Conservation (phyloP, 2,329 filamentous ascomycete species). For the Cladosporium sphaerospermum region DNA sequence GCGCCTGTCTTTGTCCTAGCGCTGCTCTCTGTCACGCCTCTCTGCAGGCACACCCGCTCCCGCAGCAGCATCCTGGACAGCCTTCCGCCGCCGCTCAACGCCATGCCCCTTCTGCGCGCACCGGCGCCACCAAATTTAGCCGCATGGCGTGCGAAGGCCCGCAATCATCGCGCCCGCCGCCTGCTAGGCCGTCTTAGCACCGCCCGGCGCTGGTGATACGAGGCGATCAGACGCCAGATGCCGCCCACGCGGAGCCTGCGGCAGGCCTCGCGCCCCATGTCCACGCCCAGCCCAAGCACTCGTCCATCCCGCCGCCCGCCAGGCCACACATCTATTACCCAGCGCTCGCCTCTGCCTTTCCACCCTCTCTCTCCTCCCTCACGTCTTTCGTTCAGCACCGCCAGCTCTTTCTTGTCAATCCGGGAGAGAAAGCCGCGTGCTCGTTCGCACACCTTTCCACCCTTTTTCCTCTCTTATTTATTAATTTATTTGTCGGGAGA, state of each 20-base stretch:
- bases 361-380: conserved; percentile 4
- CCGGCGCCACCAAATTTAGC: conserved; percentile 4
- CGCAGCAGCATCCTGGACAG: not conserved
- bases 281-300: too few relatives aligned
- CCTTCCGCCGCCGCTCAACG: too few relatives aligned
- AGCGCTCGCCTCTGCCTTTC: conserved; percentile 1
- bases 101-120: not conserved
- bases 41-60: not conserved
- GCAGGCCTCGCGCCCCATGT: not conserved
- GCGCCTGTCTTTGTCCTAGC: not conserved
- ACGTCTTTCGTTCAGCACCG: conserved; percentile 8
- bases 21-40: not conserved
- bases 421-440: not conserved
- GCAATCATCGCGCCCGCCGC: not conserved
- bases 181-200: not conserved
- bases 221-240: conserved; percentile 6
- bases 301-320: too few relatives aligned
- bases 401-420: conserved; percentile 6
- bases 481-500: conserved; percentile 8
- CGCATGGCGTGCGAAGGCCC: conserved; percentile 4
- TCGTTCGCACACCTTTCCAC: conserved; percentile 1
- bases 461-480: conserved; percentile 2
- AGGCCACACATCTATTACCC: too few relatives aligned
- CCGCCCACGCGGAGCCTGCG: conserved; percentile 5
- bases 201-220: conserved; percentile 9